Base-by-base conservation (phyloP, 2,329 filamentous ascomycete species). In the Trichocomaceae sp. region DNA sequence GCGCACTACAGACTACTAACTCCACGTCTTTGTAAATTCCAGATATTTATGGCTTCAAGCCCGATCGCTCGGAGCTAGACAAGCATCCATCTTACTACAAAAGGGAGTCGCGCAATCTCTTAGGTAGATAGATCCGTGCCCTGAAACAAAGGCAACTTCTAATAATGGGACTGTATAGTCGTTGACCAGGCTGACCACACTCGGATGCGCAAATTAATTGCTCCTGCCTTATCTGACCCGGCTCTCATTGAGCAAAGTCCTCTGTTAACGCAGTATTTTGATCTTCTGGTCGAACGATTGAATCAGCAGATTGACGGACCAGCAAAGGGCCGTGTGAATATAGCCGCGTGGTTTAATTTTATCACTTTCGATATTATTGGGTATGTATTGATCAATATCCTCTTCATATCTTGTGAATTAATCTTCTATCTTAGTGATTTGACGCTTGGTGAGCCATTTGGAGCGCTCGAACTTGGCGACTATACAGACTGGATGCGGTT, bases 331-430 rank as follows among this genome's bases (percentile, higher is more conserved):
- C 47, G 59, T 2, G 58, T 69, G 12, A 62, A 73, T 44, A 63
- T 74, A 54, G 60, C 57, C 5, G 59, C 59, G 5, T 75, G 69
- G 66, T 66, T 64, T 44, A 71, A 70, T 22, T 72, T 61, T 41
- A 64, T 64, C 1, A 69, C 68, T 1, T 75, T 75, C 50, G 72
- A 76, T 52, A 65, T 75, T 26, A 68, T 75, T 37, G 72, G 72
- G 50, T 52, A 47, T 37, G 50, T 46, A 15, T n/a, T 19, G n/a
- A n/a, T n/a, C n/a, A n/a, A n/a, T n/a, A n/a, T n/a, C n/a, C n/a
- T n/a, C n/a, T n/a, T n/a, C n/a, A n/a, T 42, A 42, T 20, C 19
- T 42, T 42, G 4, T 9, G 8, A 41, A 41, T 20, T 1, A 42
- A n/a, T n/a, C 31, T 42, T 9, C n/a, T 39, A n/a, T 39, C n/a